Evolutionary conservation across 2,329 filamentous ascomycete species (phyloP).

Genomic region (Hyphodiscus sp.): DNA sequence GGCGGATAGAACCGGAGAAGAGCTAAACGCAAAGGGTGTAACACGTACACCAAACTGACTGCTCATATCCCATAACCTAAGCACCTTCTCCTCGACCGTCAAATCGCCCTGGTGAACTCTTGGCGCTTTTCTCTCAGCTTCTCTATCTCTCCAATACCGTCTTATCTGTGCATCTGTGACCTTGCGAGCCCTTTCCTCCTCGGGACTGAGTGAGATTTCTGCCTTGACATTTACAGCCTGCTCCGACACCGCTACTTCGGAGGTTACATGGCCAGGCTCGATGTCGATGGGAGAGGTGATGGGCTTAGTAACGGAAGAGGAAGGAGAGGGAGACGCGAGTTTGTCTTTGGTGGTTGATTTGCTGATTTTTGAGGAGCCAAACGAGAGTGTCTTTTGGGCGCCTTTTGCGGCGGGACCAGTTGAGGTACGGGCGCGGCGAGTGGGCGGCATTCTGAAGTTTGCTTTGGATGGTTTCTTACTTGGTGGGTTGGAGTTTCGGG

Average conservation of each 20-base stretch:
- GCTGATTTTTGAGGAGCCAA: slow-evolving; percentile 52
- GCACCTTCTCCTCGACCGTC: slow-evolving; percentile 70
- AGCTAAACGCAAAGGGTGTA: background rate
- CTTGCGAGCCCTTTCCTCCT: slow-evolving; percentile 53
- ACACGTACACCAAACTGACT: slow-evolving; percentile 83
- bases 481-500: slow-evolving; percentile 25
- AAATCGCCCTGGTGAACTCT: slow-evolving; percentile 74
- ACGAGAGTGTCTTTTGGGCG: slow-evolving; percentile 53
- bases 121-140: slow-evolving; percentile 59
- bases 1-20: background rate
- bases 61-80: slow-evolving; percentile 88
- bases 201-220: slow-evolving; percentile 40
- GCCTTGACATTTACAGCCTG: slow-evolving; percentile 21
- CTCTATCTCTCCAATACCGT: slow-evolving; percentile 70
- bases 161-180: slow-evolving; percentile 64
- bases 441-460: slow-evolving; percentile 34
- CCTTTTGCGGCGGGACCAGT: slow-evolving; percentile 34
- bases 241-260: slow-evolving; percentile 12
- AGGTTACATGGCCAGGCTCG: slow-evolving; percentile 14
- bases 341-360: slow-evolving; percentile 38
- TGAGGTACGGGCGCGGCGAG: slow-evolving; percentile 33
- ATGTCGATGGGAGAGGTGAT: background rate
- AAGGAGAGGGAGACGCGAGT: background rate
- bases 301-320: background rate
- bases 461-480: background rate